phyloP scores from a whole-genome alignment of 257 asterid species.

The Mitragyna speciosa region DNA sequence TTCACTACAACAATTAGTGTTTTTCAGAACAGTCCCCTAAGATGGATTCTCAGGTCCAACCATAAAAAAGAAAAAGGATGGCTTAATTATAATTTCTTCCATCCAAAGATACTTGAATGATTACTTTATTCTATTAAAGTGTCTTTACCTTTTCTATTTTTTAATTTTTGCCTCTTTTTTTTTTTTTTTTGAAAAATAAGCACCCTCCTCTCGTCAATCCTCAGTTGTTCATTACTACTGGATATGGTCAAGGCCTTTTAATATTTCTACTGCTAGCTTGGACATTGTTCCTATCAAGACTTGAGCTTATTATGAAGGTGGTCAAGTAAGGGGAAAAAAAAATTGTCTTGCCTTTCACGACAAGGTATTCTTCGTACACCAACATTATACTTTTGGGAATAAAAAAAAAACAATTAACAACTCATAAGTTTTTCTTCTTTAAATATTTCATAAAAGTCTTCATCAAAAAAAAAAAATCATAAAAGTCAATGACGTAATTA shows the following conservation, averaged over 20 bases:
- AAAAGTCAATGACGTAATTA: too few relatives aligned
- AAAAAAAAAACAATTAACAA: too few relatives aligned
- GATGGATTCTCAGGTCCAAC: neutral
- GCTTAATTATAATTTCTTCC: neutral
- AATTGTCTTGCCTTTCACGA: too few relatives aligned
- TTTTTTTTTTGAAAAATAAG: too few relatives aligned
- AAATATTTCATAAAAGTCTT: too few relatives aligned
- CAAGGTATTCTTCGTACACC: too few relatives aligned
- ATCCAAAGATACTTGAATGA: neutral
- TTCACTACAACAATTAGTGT: slow-evolving; percentile 11
- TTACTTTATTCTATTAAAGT: neutral
- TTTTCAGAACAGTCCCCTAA: neutral
- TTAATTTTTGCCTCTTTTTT: too few relatives aligned
- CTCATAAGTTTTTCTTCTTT: too few relatives aligned
- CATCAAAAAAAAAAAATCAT: too few relatives aligned
- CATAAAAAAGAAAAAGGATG: neutral
- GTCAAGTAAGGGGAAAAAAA: neutral
- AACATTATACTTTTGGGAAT: too few relatives aligned
- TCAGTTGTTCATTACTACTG: neutral
- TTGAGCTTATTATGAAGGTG: neutral
- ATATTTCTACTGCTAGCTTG: neutral
- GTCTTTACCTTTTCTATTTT: too few relatives aligned
- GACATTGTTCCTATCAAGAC: neutral
- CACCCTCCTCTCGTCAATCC: neutral
- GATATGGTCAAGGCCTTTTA: neutral